Evolutionary conservation across 257 asterid genomes (phyloP), one percentile per base, ranked within the genome.

Genomic region (Jasminum sambac): DNA sequence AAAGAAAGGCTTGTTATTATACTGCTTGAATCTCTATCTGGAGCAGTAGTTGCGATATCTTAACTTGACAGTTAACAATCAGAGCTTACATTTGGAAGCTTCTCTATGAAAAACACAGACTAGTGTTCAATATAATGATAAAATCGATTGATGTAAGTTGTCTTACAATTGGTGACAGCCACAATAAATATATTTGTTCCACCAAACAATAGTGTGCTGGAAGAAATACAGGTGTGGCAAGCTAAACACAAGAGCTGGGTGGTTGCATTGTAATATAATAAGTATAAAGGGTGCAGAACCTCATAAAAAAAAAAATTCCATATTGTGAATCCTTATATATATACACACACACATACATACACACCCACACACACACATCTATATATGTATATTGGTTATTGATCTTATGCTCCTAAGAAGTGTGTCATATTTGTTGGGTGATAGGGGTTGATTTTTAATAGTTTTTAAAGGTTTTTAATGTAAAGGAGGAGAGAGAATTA

Each of bases 161-260:
- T 24, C 60, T 55, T 69, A 39, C 58, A 70, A 41, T 62, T 26
- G 68, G 61, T 46, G 37, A 60, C 34, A 8, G 30, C 62, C 13
- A 10, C 16, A 11, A 55, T 8, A 19, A 23, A 21, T 3, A 21
- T 55, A 26, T 55, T 19, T 14, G 4, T 9, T 55, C 13, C 34
- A 55, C 62, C 62, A 0, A 23, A 23, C 62, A 10, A 21, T 55
- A 55, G 16, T 55, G 36, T 55, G 34, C 59, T 50, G 62, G 17
- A 50, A 50, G 17, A 50, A 50, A 50, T 50, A 24, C 59, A 50
- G 25, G 11, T 48, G 19, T 10, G 12, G 23, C 25, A n/a, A 48
- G 8, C n/a, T 11, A 50, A 43, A 17, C 23, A 19, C 16, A 10
- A 19, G 23, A 34, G 14, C 30, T 23, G 62, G 11, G 62, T 21